Evolutionary conservation across 768 basidiomycete species (phyloP).

Genomic region (Suillus spraguei): DNA sequence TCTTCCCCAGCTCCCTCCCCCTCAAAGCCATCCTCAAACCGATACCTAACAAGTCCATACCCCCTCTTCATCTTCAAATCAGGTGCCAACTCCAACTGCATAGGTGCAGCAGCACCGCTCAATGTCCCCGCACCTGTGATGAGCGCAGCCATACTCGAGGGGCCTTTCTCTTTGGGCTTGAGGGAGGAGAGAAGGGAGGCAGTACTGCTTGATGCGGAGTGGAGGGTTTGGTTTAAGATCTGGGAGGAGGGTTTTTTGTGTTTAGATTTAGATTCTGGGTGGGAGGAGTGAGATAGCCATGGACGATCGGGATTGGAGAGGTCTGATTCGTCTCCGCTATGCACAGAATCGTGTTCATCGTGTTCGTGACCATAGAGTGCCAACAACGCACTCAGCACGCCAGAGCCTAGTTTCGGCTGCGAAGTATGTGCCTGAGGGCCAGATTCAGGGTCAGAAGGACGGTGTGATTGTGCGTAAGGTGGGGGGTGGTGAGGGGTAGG

Average conservation of each 20-base stretch:
- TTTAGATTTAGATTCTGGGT: not conserved
- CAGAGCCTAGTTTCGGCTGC: conserved; percentile 37
- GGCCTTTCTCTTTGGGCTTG: conserved; percentile 15
- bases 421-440: conserved; percentile 15
- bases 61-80: conserved; percentile 54
- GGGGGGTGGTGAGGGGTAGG: conserved; percentile 8
- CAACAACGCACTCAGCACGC: conserved; percentile 67
- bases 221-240: conserved; percentile 22
- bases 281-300: conserved; percentile 15
- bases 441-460: conserved; percentile 13
- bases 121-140: conserved; percentile 72
- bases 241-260: conserved; percentile 1
- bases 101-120: conserved; percentile 60
- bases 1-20: not conserved
- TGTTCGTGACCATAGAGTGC: conserved; percentile 52
- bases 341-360: conserved; percentile 20
- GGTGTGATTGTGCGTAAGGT: not conserved
- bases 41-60: conserved; percentile 65
- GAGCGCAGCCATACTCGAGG: conserved; percentile 50
- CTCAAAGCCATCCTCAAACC: conserved; percentile 9
- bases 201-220: conserved; percentile 22
- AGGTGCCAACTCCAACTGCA: conserved; percentile 49
- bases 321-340: conserved; percentile 21
- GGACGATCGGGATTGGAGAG: conserved; percentile 23
- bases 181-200: conserved; percentile 25